Conservation (phyloP, 2,329 filamentous ascomycete genomes). For the Graphiopsis chlorocephala region DNA sequence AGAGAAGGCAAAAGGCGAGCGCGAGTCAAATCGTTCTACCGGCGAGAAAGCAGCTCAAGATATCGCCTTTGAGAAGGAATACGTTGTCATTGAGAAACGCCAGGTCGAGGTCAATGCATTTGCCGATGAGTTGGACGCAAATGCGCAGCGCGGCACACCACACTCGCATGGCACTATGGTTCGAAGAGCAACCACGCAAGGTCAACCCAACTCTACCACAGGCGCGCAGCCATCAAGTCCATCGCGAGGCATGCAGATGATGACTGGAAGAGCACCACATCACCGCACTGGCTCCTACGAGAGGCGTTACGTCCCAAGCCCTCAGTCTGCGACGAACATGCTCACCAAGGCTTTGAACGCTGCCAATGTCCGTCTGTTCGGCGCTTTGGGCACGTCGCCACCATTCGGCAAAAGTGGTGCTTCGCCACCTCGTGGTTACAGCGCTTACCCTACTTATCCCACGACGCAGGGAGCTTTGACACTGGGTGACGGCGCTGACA, state of each 20-base stretch:
- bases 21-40: constrained; percentile 42
- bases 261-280: constrained; percentile 67
- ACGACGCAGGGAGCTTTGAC: constrained; percentile 67
- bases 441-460: constrained; percentile 81
- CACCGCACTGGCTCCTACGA: constrained; percentile 79
- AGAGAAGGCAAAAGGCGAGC: constrained; percentile 19
- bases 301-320: constrained; percentile 68
- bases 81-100: constrained; percentile 91
- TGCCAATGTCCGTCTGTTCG: constrained; percentile 74
- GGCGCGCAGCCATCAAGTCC: constrained; percentile 64
- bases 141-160: constrained; percentile 53
- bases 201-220: constrained; percentile 63
- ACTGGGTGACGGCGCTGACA: constrained; percentile 56
- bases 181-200: constrained; percentile 76
- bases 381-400: constrained; percentile 63
- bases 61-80: constrained; percentile 86
- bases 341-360: constrained; percentile 94
- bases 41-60: constrained; percentile 75
- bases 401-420: constrained; percentile 55
- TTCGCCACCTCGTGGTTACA: constrained; percentile 73
- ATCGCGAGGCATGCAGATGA: constrained; percentile 72
- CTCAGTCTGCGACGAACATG: constrained; percentile 79
- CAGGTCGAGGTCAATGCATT: constrained; percentile 96
- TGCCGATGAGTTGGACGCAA: constrained; percentile 88
- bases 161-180: constrained; percentile 61